Evolutionary conservation across 768 basidiomycete genomes (phyloP), one percentile per base, ranked within the genome.

Genomic region (Rhizopogon roseolus): DNA sequence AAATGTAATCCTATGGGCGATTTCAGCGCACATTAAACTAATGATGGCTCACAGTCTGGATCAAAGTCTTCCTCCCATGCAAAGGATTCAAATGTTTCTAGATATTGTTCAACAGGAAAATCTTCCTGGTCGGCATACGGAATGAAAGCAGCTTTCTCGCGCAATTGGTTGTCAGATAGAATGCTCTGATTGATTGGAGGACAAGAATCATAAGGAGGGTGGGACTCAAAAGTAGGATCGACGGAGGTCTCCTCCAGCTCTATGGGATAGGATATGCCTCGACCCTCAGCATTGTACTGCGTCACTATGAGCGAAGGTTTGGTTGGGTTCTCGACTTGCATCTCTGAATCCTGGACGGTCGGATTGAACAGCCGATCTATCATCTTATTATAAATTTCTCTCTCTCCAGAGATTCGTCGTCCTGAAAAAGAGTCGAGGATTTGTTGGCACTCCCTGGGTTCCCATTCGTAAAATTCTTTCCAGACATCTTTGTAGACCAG

Each of bases 401-500:
- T 22, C 34, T 22, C 46, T 36, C 46, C 46, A 3, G 14, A 14
- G 3, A 36, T 14, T 14, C 19, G 34, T 10, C 14, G 34, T 8
- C 46, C 46, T 22, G 41, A 53, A 10, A 67, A 58, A 11, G 60
- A 53, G 4, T n/a, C 45, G 42, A 74, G 58, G 6, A 64, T 57
- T 1, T 64, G 59, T n/a, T 37, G 25, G 50, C 69, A 75, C 7
- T 70, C 57, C 0, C 50, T 54, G 1, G 62, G 59, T 54, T 81
- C 78, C 75, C 76, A 78, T n/a, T 52, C 50, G 45, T 80, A 80
- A 58, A 79, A 81, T 7, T 74, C 71, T 3, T 60, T 41, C 79
- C 80, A 81, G 28, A 74, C 65, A 1, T 58, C 55, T 34, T 62
- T 59, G 58, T 76, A 79, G 29, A 73, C 61, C 4, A 50, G 41